A percentile compares a stretch with the other conserved stretches of the same genome.
phyloP scores from a whole-genome alignment of 2,329 filamentous ascomycete genomes.

The Colletotrichum chrysophilum region DNA sequence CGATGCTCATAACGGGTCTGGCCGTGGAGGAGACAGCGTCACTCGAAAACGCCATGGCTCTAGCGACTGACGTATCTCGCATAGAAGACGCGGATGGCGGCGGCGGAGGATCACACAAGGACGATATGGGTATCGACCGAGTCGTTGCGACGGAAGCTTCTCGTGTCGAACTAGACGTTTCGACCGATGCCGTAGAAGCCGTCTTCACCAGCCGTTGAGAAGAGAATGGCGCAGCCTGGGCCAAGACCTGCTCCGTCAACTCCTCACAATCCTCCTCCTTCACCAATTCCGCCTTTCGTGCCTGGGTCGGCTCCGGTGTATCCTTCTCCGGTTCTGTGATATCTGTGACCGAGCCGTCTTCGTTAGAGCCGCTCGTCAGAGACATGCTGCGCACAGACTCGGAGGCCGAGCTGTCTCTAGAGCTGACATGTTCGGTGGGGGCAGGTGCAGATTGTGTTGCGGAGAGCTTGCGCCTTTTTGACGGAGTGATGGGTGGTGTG shows the following conservation, averaged over 20 bases:
- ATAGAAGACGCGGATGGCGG: background rate
- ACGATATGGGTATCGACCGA: slow-evolving; percentile 16
- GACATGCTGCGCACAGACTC: slow-evolving; percentile 32
- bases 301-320: slow-evolving; percentile 41
- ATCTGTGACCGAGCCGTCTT: slow-evolving; percentile 42
- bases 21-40: background rate
- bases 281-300: slow-evolving; percentile 32
- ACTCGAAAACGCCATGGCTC: background rate
- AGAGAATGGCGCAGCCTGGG: slow-evolving; percentile 17
- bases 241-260: slow-evolving; percentile 12
- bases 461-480: slow-evolving; percentile 52
- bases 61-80: background rate
- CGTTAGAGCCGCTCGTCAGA: slow-evolving; percentile 36
- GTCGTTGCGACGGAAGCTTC: background rate
- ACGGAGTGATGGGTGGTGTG: slow-evolving; percentile 61
- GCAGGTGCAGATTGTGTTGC: slow-evolving; percentile 27
- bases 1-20: slow-evolving; percentile 13
- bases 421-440: slow-evolving; percentile 28
- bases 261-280: slow-evolving; percentile 38
- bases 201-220: background rate
- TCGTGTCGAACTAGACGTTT: background rate
- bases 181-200: background rate
- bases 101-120: slow-evolving; percentile 15
- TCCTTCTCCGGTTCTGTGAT: slow-evolving; percentile 57
- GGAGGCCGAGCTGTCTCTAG: slow-evolving; percentile 43